These are phyloP conservation scores for Colletotrichum incanum DNA, from an alignment of 2,329 filamentous ascomycete species.

Conservation along the genomic window DNA sequence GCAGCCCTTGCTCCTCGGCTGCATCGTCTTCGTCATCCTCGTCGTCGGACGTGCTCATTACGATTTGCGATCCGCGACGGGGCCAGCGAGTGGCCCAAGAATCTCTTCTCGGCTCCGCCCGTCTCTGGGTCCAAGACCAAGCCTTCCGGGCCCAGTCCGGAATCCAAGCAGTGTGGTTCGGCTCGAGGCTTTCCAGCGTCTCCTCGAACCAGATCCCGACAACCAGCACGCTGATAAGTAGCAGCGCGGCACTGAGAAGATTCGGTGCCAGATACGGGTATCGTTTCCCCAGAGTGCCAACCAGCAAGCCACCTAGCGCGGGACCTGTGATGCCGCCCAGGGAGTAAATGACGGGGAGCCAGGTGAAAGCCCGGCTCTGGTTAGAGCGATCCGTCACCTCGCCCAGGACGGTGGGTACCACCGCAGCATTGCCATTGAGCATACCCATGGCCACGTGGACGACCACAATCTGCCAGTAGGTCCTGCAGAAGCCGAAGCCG, in stretches of 20 bases:
- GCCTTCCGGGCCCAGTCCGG: conserved; percentile 54
- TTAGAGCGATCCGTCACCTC: conserved; percentile 97
- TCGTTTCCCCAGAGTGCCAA: conserved; percentile 71
- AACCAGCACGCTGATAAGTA: conserved; percentile 81
- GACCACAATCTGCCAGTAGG: conserved; percentile 85
- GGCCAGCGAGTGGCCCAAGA: conserved; percentile 60
- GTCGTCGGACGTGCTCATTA: conserved; percentile 47
- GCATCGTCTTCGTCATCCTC: conserved; percentile 44
- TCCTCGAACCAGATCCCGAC: conserved; percentile 89
- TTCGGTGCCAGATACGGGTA: conserved; percentile 93
- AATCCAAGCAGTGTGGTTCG: conserved; percentile 49
- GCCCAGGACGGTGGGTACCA: conserved; percentile 93
- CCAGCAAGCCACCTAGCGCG: conserved; percentile 88
- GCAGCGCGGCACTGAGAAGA: conserved; percentile 79
- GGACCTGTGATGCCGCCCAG: conserved; percentile 94
- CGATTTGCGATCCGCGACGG: conserved; percentile 45
- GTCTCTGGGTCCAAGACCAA: conserved; percentile 48
- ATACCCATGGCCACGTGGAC: conserved; percentile 94
- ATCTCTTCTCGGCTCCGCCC: conserved; percentile 46
- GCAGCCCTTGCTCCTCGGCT: conserved; percentile 46
- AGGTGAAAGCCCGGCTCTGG: conserved; percentile 93
- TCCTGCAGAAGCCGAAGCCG: conserved; percentile 88
- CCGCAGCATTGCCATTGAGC: conserved; percentile 94
- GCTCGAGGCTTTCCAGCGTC: conserved; percentile 74
- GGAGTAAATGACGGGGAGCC: conserved; percentile 96